Conservation (phyloP, 2,329 filamentous ascomycete genomes). For the Penicillium sp. region DNA sequence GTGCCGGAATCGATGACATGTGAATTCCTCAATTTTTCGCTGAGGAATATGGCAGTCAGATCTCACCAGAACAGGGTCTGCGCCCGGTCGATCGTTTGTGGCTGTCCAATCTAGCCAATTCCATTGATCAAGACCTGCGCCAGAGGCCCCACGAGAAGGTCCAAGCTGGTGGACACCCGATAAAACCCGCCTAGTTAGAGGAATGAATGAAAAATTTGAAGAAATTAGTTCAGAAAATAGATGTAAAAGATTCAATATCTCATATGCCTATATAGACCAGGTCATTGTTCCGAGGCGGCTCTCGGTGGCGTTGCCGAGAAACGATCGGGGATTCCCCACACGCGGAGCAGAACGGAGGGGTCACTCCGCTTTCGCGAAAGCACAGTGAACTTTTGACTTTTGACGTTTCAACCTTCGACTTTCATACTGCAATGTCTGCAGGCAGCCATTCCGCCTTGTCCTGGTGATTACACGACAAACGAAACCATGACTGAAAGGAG, state of each 20-base stretch:
- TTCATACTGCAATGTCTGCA: constrained; percentile 27
- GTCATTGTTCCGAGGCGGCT: neutral
- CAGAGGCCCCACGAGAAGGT: neutral
- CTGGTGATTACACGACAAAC: constrained; percentile 16
- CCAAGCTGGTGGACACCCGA: neutral
- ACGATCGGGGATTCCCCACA: constrained; percentile 11
- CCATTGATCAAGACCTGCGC: neutral
- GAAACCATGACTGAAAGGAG: constrained; percentile 32
- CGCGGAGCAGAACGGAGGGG: constrained; percentile 28
- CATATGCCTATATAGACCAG: neutral
- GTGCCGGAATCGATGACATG: neutral
- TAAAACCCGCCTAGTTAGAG: neutral
- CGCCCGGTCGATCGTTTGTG: neutral
- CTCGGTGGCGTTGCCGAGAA: constrained; percentile 2
- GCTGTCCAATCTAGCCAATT: constrained; percentile 1
- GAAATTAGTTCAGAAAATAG: neutral
- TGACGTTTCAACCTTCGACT: constrained; percentile 10
- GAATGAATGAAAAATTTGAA: neutral
- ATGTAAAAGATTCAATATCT: neutral
- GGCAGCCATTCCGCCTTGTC: constrained; percentile 22
- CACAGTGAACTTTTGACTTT: constrained; percentile 11
- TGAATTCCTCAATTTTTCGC: neutral
- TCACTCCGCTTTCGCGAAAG: constrained; percentile 20
- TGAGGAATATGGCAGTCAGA: neutral
- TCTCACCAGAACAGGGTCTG: neutral